Base-by-base conservation (phyloP, 2,329 filamentous ascomycete genomes). In the Pyrenochaeta sp. region DNA sequence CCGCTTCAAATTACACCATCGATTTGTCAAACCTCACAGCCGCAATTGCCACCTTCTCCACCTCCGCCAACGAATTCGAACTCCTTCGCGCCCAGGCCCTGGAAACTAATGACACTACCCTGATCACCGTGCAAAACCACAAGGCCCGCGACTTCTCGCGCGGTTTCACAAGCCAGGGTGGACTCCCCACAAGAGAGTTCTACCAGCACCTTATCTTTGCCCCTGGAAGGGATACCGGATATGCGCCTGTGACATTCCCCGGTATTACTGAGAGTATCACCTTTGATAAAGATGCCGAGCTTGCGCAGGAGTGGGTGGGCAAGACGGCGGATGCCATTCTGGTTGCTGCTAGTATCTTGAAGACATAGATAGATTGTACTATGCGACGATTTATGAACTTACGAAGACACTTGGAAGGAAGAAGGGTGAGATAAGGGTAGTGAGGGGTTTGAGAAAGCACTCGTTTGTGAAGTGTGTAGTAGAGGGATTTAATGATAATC, bases 131-230 rank as follows among this genome's bases (percentile, higher is more conserved):
- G 2, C 71, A 78, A n/a, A 82, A 82, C 61, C 66, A 74, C 54
- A 81, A 80, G 60, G 75, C 76, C 41, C 68, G 78, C 9, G 78
- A 81, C 49, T 81, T 81, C 65, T 75, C 76, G 23, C 68, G 79
- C 7, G 78, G 77, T 0, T 82, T 82, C 53, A 75, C 78, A 2
- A 73, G 64, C 17, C 77, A 81, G 48, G 78, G 78, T n/a, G 80
- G 79, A 11, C 56, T 82, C 30, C 76, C 78, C 0, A 75, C 72
- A 1, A 63, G 80, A 12, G 74, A 78, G 55, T 81, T 78, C 56
- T 82, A 76, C 61, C 77, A 77, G 56, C 73, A 82, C 59, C 69
- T 79, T 7, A 73, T 81, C 17, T 81, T 79, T 51, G 79, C 80
- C 7, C 80, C 80, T 4, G 79, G 80, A 0, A 50, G 80, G 14